Base-by-base conservation (phyloP, 176 grass and related monocot genomes). In the Oryza longistaminata region DNA sequence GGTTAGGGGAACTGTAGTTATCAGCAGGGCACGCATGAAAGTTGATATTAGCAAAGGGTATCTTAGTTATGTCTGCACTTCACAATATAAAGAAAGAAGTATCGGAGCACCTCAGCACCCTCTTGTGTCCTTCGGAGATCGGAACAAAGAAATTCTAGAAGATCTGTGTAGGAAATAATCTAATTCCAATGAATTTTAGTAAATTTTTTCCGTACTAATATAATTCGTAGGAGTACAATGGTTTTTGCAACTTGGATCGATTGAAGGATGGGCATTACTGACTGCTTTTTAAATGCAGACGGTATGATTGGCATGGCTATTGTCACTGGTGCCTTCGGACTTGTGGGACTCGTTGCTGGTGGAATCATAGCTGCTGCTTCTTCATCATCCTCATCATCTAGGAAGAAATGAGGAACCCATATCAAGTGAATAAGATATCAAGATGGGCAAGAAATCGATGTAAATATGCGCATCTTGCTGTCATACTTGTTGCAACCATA, bases 301-400 rank as follows among this genome's bases (percentile, higher is more conserved):
- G 96, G 96, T 71, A 76, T 95, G 75, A 93, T 98, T 86, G 96
- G 93, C 69, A 93, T 98, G 88, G 96, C 93, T 79, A 84, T 95
- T 73, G 88, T 94, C 5, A 85, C 91, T 0, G 91, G 90, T 17
- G 91, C 93, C 22, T 93, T 93, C 64, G 94, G 94, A 87, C 26
- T 93, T 60, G 96, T 88, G 73, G 96, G 96, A 3, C 96, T 98
- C 78, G 82, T 90, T 71, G 90, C 85, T 49, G 93, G 93, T 64
- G 96, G 96, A 75, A 85, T 90, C 14, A 83, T 91, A 33, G 96
- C 96, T 48, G 90, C 91, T 14, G 93, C 88, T 21, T 77, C 89
- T 0, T 85, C 88, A 19, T 83, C 91, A 17, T 91, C 88, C 9
- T 83, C 89, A 0, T 85, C 88, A 34, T 83, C 91, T 21, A 88